Evolutionary conservation across 2,329 filamentous ascomycete species (phyloP), one percentile per base, ranked within the genome.

Genomic region (Sporothrix protearum): DNA sequence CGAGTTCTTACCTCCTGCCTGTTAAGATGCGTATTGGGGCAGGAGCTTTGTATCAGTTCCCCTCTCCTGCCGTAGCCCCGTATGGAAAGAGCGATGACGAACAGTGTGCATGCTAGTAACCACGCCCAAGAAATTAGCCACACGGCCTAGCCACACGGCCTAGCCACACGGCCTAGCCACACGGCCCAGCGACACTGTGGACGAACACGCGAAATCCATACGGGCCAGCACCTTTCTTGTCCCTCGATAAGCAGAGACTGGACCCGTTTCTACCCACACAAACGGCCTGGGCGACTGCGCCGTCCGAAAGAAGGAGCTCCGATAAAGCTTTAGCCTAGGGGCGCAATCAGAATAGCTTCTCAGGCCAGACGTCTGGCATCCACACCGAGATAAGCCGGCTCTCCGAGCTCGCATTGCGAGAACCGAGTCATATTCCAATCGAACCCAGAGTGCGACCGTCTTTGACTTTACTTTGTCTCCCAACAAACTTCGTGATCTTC

Each of bases 281-380:
- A 30, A 28, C n/a, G 51, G 30, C 53, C 53, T 33, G 7, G 30
- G 6, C 30, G 14, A 53, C 49, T 6, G 12, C 22, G 22, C 63
- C 39, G 22, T 22, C 22, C 36, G 59, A 47, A 45, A 45, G 22
- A 28, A 66, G 14, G 42, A 66, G 63, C 63, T 66, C 63, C 25
- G 61, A 66, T 66, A 66, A 66, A 12, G 55, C 10, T 4, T 47
- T 53, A 28, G 63, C 22, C n/a, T 28, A 45, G 36, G 36, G 39
- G 2, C 36, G 55, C 36, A 64, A n/a, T 30, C 61, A 36, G 33
- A 36, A 64, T 45, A 47, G 59, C 61, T 64, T 64, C 61, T n/a
- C 57, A 25, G 36, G 57, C 36, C 57, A 22, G 36, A 63, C 57
- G 19, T 36, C 7, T 4, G 6, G 36, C 36, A 16, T 28, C 36